Conservation (phyloP, 345 rosid genomes). For the Ceriops decandra region DNA sequence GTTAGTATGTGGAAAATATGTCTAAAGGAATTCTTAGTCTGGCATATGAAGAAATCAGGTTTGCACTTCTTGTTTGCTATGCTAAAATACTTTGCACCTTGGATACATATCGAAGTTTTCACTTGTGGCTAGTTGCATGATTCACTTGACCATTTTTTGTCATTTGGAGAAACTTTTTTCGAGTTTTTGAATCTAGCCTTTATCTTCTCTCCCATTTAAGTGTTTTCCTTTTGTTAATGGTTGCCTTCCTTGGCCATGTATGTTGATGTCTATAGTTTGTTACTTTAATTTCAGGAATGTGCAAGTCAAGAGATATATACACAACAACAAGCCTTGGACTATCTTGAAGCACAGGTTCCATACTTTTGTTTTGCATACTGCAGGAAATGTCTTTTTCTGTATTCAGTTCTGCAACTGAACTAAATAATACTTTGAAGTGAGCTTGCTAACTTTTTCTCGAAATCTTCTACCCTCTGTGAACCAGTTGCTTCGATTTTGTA, state of each 20-base stretch:
- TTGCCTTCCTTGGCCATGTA: not conserved
- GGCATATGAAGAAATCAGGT: no score
- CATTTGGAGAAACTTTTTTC: no score
- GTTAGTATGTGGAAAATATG: no score
- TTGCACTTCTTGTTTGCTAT: not conserved
- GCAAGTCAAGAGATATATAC: slow-evolving; percentile 53
- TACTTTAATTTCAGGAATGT: slow-evolving; percentile 66
- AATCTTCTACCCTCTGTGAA: no score
- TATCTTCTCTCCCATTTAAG: not conserved
- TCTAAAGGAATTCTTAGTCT: no score
- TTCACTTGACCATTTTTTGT: no score
- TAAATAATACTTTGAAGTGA: not conserved
- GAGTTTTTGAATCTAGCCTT: no score
- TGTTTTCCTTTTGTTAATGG: not conserved
- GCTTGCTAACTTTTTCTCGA: no score
- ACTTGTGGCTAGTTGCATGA: no score
- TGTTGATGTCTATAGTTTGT: slow-evolving; percentile 9
- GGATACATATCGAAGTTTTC: no score
- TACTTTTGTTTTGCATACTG: slow-evolving; percentile 7
- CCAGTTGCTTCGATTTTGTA: no score
- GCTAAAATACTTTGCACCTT: no score
- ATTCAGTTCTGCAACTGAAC: not conserved
- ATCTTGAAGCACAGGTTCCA: slow-evolving; percentile 69
- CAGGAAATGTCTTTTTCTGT: not conserved
- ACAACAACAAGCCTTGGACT: slow-evolving; percentile 60